Evolutionary conservation across 1,284 basidiomycete genomes (phyloP), one percentile per base, ranked within the genome.

Genomic region (Tylopilus sp.): DNA sequence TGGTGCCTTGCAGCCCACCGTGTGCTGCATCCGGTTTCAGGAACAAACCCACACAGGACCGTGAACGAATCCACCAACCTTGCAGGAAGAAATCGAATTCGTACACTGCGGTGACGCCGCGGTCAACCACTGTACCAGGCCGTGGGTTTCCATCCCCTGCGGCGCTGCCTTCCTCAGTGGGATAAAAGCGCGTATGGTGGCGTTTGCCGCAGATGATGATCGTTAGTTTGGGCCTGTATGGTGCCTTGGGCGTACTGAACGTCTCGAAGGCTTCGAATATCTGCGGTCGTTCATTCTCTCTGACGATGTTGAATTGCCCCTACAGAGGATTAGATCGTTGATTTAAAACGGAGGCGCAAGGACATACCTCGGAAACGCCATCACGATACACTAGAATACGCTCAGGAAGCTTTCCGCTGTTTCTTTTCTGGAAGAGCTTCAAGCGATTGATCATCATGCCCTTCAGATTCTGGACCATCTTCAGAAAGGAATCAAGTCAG

Each of bases 101-200:
- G 56, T 86, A 89, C n/a, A 89, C 72, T 0, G 83, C 76, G 0
- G 86, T 89, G 18, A 87, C 77, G 34, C 79, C 81, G 13, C 78
- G 74, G 57, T 90, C 88, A 39, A 90, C 86, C 10, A 90, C 84
- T 11, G 87, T 89, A 8, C 87, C 87, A 5, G 88, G 77, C 42
- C 71, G 76, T 0, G 86, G 84, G 54, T 90, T 90, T 1, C 85
- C 84, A 49, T 86, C 78, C 4, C 64, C 55, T 45, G 84, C 86
- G 2, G 82, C 85, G 39, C 75, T 69, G 16, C 62, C 65, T 10
- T 69, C 67, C 40, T 85, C 78, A 1, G 82, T 84, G 7, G 89
- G 88, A 61, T 81, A 91, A 72, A 92, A 91, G 12, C 89, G 82
- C 10, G 89, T 89, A 62, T 92, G 86, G 56, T 92, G 90, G 2